Base-by-base conservation (phyloP, 345 rosid genomes). In the Nephelium lappaceum region DNA sequence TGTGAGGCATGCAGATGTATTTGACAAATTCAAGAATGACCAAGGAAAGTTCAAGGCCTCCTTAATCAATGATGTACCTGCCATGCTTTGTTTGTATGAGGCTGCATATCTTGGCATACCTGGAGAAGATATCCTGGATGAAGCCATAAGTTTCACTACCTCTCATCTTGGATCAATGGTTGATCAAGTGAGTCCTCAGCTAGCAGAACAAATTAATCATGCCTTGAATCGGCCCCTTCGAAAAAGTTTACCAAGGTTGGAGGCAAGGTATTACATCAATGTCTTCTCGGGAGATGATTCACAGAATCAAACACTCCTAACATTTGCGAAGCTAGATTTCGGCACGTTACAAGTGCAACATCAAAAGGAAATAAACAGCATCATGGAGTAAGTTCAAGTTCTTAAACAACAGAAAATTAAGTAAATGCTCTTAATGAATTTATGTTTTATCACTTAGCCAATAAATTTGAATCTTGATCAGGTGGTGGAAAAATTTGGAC, bases 401-500 rank as follows among this genome's bases (percentile, higher is more conserved):
- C 18, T 7, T 41, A 7, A 41, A 41, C 43, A 41, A 41, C 43
- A 41, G 9, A 41, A 31, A 31, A 31, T 31, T 31, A 31, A 31
- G 36, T 31, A 31, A 31, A 31, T 31, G 36, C 36, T 31, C 36
- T 31, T 31, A 31, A 31, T 31, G 3, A 31, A 31, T 31, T 31
- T 31, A 31, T 31, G 36, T 31, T 31, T 2, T 27, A 27, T 27
- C 31, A 41, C 43, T 49, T 11, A 11, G 12, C 4, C 5, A 49
- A 11, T 19, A 23, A 58, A 58, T 5, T 19, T 58, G 10, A 9
- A 58, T 58, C 7, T 27, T 27, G 36, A 27, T 49, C 72, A 79
- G 82, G 69, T 79, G 78, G 82, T 79, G 82, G 82, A 74, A 67
- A 67, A 45, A 2, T 43, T 25, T 79, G 69, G 78, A 79, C 11